phyloP scores from a whole-genome alignment of 148 eudicot species.

The Vaccinium macrocarpon region DNA sequence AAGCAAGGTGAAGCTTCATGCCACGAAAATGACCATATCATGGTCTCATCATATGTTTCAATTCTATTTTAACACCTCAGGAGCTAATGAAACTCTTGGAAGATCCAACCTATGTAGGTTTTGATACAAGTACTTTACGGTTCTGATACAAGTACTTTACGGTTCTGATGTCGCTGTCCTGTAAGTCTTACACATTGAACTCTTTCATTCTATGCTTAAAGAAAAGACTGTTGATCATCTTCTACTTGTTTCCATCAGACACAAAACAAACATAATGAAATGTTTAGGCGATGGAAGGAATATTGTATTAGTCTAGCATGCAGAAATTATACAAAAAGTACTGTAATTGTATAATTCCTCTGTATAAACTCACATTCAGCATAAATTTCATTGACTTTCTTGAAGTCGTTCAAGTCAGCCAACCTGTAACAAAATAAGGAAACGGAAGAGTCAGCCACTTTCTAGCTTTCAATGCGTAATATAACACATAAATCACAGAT shows the following conservation, averaged over 20 bases:
- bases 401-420: constrained; percentile 93
- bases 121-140: neutral
- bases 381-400: constrained; percentile 94
- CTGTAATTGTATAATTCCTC: neutral
- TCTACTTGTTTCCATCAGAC: neutral
- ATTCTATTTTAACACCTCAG: neutral
- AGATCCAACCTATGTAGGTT: neutral
- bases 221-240: neutral
- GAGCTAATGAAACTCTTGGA: neutral
- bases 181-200: neutral
- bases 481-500: neutral
- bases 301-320: neutral
- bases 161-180: neutral
- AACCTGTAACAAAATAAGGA: constrained; percentile 50
- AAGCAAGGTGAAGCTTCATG: neutral
- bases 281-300: neutral
- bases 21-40: neutral
- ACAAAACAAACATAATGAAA: neutral
- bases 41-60: neutral
- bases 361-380: constrained; percentile 71
- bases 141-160: too few relatives aligned
- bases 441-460: constrained; percentile 7
- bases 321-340: neutral
- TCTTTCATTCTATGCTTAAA: neutral
- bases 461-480: neutral